Evolutionary conservation across 202 grass and related monocot species (phyloP), one percentile per base, ranked within the genome.

Genomic region (Panicum hallii): DNA sequence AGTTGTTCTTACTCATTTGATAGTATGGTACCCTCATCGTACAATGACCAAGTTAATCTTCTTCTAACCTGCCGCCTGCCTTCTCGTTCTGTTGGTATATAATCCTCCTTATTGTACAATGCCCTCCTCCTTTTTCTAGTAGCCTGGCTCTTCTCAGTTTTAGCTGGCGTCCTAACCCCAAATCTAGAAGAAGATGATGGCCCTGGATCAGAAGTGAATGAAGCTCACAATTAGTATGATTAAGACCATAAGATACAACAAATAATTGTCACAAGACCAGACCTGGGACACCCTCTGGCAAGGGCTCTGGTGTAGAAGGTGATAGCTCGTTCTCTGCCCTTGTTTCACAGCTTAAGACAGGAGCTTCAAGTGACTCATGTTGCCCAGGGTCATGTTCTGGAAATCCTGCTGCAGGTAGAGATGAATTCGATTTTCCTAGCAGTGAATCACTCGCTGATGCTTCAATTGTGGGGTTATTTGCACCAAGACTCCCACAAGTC

Each of bases 111-210:
- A 9, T 36, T 63, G 47, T 78, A 68, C 56, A 82, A 88, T 74
- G 65, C 56, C 83, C 74, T 92, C 86, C 84, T 87, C 89, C 88
- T 87, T 88, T 90, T 94, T 83, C 53, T 87, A 49, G 54, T 56
- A 38, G 53, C 34, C 9, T 11, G 73, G 23, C 9, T 54, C 62
- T 57, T 82, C 42, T 99, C 97, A 64, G 50, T 94, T 57, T 90
- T 96, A 87, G 88, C 90, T 64, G 97, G 97, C 77, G 93, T 99
- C 61, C 36, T 83, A 58, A 99, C 90, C 23, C 57, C 80, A 86
- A 87, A 90, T 87, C 85, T 92, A 74, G 91, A 86, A 63, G 85
- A 97, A 52, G 67, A 79, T 57, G 66, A 30, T 61, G 71, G 26
- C 55, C 80, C 90, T 92, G 80, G 5, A 87, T 47, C 71, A 28